Base-by-base conservation (phyloP, 805 yeast genomes). In the Starmerella potacharoeniae region DNA sequence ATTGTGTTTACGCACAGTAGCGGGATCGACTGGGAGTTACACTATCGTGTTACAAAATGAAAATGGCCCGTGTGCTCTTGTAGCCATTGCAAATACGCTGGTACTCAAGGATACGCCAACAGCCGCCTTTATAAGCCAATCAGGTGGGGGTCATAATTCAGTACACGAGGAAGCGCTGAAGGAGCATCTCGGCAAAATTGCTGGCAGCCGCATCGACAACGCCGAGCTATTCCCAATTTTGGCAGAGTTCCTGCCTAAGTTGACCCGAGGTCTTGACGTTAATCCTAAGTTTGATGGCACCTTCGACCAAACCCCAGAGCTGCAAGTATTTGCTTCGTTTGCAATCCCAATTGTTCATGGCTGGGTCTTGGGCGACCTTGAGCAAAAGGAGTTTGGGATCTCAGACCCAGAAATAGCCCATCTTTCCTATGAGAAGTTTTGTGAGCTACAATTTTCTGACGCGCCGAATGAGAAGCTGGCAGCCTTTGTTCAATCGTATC, bases 61-160 rank as follows among this genome's bases (percentile, higher is more conserved):
- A 49, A 87, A 88, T 64, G 96, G 96, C 0, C 95, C 96, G 0
- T 89, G 96, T 65, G 95, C 95, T 1, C 68, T 90, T 40, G 76
- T 90, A 13, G 90, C 96, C 0, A 69, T 90, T 42, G 75, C 80
- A 49, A 90, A 90, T 65, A 77, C 87, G 0, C 66, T 90, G 14
- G 66, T 87, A 6, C 67, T 89, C 17, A 70, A 80, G 3, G 75
- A 75, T 46, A 29, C 61, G 0, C 57, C 62, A 2, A 51, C 60
- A 51, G 60, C 58, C 3, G 54, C 55, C 5, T 53, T 29, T 29
- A 44, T 60, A 3, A 16, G 22, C 11, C 11, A n/a, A 2, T 22
- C 49, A 7, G 29, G 11, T 7, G 22, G 16, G 11, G 28, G 11
- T 6, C 37, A 42, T 13, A 17, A 8, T 6, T 1, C 14, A 6